phyloP scores from a whole-genome alignment of 2,329 filamentous ascomycete species.

The Fusarium domesticum region DNA sequence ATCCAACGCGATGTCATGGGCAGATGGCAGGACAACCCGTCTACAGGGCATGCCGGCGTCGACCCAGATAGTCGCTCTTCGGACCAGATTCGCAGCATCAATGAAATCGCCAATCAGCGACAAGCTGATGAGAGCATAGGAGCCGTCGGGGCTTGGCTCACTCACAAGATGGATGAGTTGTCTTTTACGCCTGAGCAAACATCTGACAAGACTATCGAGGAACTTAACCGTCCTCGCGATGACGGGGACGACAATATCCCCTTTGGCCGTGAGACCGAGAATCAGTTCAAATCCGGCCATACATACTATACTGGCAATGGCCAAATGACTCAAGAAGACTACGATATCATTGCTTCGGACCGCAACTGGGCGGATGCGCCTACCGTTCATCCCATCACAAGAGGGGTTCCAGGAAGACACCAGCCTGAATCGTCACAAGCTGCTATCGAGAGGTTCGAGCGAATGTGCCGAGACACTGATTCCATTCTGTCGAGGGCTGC shows the following conservation, averaged over 20 bases:
- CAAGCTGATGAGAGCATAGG: conserved; percentile 46
- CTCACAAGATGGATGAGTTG: conserved; percentile 32
- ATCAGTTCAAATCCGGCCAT: conserved; percentile 47
- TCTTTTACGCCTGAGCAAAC: conserved; percentile 27
- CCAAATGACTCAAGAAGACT: conserved; percentile 45
- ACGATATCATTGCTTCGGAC: conserved; percentile 47
- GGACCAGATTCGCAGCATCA: conserved; percentile 46
- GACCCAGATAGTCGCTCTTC: conserved; percentile 45
- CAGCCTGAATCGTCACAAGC: conserved; percentile 52
- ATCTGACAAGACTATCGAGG: conserved; percentile 19
- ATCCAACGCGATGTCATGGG: conserved; percentile 40
- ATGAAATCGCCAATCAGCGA: conserved; percentile 45
- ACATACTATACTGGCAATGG: conserved; percentile 47
- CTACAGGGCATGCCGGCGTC: conserved; percentile 45
- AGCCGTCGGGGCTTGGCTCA: conserved; percentile 52
- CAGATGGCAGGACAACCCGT: conserved; percentile 39
- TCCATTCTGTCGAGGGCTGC: conserved; percentile 62
- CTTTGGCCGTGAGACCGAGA: conserved; percentile 48
- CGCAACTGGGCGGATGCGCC: conserved; percentile 51
- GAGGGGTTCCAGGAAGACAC: conserved; percentile 28
- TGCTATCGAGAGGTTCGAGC: conserved; percentile 52
- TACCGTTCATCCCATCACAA: conserved; percentile 43
- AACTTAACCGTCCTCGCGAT: conserved; percentile 22
- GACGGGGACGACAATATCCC: conserved; percentile 42
- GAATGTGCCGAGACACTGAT: conserved; percentile 52